Conservation (phyloP, 2,329 filamentous ascomycete species). For the Ceratocystis smalleyi region DNA sequence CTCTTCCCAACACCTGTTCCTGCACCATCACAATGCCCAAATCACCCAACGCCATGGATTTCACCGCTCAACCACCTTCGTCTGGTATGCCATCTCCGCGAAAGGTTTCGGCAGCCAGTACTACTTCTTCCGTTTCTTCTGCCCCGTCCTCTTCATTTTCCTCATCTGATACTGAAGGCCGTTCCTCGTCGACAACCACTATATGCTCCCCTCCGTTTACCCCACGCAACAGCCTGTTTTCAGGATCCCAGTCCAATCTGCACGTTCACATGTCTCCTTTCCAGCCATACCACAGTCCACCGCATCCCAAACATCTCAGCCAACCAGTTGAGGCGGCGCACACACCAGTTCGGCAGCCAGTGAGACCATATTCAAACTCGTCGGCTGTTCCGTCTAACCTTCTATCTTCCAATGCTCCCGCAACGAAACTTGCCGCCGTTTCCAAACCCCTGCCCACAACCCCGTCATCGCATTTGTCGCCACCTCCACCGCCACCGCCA, state of each 20-base stretch:
- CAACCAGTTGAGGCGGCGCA: conserved; percentile 9
- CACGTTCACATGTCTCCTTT: conserved; percentile 3
- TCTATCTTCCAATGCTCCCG: background rate
- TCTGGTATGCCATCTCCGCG: background rate
- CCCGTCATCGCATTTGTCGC: background rate
- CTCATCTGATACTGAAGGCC: background rate
- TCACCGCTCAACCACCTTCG: background rate
- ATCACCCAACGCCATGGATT: background rate
- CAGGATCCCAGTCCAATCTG: conserved; percentile 7
- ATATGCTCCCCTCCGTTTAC: background rate
- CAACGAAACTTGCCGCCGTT: background rate
- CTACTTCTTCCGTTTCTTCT: background rate
- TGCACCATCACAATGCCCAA: background rate
- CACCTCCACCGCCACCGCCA: background rate
- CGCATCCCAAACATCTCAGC: conserved; percentile 10
- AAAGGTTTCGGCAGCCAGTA: background rate
- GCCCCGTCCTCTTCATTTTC: background rate
- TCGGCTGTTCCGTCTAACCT: background rate
- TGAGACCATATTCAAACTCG: conserved; percentile 8
- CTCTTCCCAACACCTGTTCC: background rate
- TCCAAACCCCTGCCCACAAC: background rate
- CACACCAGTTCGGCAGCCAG: background rate
- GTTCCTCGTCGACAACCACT: background rate
- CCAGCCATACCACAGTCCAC: conserved; percentile 7
- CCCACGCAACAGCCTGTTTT: conserved; percentile 1